Percentiles rank a stretch among this genome's conserved stretches.
phyloP scores from a whole-genome alignment of 257 asterid genomes.

The Lavandula angustifolia region DNA sequence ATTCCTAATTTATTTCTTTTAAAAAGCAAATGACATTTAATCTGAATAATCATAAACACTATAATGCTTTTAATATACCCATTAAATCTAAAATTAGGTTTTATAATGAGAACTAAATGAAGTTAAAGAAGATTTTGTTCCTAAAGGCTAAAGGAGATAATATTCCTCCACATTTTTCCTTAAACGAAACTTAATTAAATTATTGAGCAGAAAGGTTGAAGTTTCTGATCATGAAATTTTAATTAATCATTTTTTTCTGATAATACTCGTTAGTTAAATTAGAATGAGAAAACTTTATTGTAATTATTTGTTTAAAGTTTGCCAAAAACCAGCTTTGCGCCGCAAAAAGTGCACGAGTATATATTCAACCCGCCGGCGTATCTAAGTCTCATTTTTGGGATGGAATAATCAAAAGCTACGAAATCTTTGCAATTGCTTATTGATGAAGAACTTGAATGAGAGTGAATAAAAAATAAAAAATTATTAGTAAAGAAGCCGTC shows the following conservation, averaged over 20 bases:
- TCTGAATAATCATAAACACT: slow-evolving; percentile 4
- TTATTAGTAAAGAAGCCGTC: too few species aligned
- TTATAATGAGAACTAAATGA: background rate
- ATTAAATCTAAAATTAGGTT: background rate
- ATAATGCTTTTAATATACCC: background rate
- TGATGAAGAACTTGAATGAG: slow-evolving; percentile 21
- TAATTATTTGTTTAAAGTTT: slow-evolving; percentile 15
- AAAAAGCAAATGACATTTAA: background rate
- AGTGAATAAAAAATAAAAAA: too few species aligned
- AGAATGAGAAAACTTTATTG: background rate
- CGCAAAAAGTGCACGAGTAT: slow-evolving; percentile 36
- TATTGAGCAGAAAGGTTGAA: background rate
- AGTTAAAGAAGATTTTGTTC: slow-evolving; percentile 36
- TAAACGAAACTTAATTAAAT: background rate
- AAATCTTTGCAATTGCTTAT: slow-evolving; percentile 29
- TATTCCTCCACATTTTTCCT: slow-evolving; percentile 27
- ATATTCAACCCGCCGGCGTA: slow-evolving; percentile 34
- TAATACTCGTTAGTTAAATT: slow-evolving; percentile 1
- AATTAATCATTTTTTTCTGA: slow-evolving; percentile 4
- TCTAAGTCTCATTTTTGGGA: slow-evolving; percentile 27
- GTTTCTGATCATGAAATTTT: slow-evolving; percentile 15
- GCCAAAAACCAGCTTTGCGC: slow-evolving; percentile 38
- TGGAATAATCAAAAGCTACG: slow-evolving; percentile 34
- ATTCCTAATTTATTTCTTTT: slow-evolving; percentile 1
- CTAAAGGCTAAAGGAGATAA: slow-evolving; percentile 21